These are phyloP conservation scores for Phlebiopsis gigantea DNA, from an alignment of 768 basidiomycete species.

Conservation along the genomic window DNA sequence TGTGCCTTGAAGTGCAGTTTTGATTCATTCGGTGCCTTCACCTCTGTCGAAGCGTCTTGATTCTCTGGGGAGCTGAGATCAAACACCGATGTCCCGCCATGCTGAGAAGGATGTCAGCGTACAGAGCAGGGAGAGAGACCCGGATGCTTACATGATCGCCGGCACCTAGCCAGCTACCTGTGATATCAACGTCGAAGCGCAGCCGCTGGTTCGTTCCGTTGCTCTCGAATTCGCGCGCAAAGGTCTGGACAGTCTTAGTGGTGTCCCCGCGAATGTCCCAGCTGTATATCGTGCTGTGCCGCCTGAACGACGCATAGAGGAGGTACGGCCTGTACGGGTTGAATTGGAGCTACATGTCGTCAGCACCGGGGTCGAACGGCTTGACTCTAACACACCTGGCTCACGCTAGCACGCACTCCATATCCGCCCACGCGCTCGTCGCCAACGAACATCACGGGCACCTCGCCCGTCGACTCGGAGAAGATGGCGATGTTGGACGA, in stretches of 20 bases:
- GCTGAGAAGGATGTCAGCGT: constrained; percentile 30
- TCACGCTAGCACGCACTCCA: constrained; percentile 39
- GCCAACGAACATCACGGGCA: constrained; percentile 58
- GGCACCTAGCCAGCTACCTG: constrained; percentile 55
- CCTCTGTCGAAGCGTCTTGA: constrained; percentile 10
- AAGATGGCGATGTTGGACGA: constrained; percentile 61
- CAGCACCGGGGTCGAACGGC: neutral
- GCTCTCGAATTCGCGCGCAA: constrained; percentile 6
- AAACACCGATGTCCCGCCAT: constrained; percentile 57
- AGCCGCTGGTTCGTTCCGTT: constrained; percentile 66
- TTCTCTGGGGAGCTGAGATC: constrained; percentile 30
- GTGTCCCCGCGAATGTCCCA: constrained; percentile 76
- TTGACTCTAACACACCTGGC: constrained; percentile 37
- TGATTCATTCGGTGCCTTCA: constrained; percentile 21
- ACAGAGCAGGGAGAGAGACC: neutral
- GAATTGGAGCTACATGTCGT: constrained; percentile 56
- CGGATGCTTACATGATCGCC: constrained; percentile 59
- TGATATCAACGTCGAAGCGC: constrained; percentile 70
- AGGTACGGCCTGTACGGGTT: constrained; percentile 67
- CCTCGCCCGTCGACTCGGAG: constrained; percentile 49
- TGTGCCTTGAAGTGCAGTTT: constrained; percentile 46
- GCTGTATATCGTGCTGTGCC: constrained; percentile 53
- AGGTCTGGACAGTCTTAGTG: constrained; percentile 36
- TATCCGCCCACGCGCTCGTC: constrained; percentile 38
- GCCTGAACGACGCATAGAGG: constrained; percentile 75